Percentiles rank a stretch among this genome's conserved stretches.
These are phyloP conservation scores for Glycine latifolia DNA, from an alignment of 306 rosid species.

Conservation along the genomic window DNA sequence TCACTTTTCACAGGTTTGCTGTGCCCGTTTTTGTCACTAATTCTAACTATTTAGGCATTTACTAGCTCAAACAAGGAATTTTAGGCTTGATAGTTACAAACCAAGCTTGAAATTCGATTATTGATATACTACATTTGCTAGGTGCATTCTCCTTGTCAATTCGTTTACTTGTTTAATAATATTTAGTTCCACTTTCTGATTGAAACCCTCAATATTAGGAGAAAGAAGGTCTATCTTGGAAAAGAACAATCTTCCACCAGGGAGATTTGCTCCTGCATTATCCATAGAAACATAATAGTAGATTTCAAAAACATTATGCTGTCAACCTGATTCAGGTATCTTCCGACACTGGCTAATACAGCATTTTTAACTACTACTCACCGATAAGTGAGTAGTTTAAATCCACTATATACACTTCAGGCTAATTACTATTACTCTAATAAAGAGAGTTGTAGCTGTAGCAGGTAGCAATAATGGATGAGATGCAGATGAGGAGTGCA, in stretches of 20 bases:
- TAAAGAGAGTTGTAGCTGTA: constrained; percentile 85
- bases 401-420: constrained; percentile 41
- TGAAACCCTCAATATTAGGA: not conserved
- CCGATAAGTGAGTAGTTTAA: constrained; percentile 22
- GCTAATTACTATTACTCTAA: constrained; percentile 43
- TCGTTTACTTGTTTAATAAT: not conserved
- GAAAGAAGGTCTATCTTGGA: not conserved
- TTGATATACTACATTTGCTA: not conserved
- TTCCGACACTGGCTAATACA: not conserved
- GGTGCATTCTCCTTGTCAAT: not conserved
- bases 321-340: no score
- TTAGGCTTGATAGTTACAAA: no score
- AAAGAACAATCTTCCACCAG: not conserved
- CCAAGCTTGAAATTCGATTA: no score
- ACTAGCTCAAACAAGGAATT: no score
- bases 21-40: no score
- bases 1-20: no score
- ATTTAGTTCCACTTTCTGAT: not conserved
- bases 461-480: constrained; percentile 79
- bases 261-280: not conserved
- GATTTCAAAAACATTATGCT: constrained; percentile 10
- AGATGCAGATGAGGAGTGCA: constrained; percentile 69
- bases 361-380: constrained; percentile 21
- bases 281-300: not conserved
- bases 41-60: no score